Evolutionary conservation across 2,329 filamentous ascomycete genomes (phyloP), one percentile per base, ranked within the genome.

Genomic region (Karstenula rhodostoma): DNA sequence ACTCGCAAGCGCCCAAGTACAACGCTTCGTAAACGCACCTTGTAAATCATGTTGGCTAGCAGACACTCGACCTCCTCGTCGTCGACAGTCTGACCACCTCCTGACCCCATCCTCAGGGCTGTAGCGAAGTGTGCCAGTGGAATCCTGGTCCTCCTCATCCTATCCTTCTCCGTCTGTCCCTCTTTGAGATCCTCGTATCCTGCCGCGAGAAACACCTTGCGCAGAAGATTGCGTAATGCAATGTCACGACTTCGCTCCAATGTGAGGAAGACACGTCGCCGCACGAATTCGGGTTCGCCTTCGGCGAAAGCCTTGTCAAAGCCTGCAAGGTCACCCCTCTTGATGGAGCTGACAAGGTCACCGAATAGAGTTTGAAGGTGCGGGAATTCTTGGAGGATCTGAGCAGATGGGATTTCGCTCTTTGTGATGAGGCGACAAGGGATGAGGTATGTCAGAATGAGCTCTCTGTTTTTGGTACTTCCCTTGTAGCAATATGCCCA

Each of bases 1-100:
- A 17, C 27, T 53, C 48, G 52, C 57, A 58, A 55, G 54, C 35
- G 22, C 25, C 12, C 32, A 43, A 44, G 52, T 46, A 32, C 7
- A n/a, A 44, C 2, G 17, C 23, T 5, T 22, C 55, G 25, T 47
- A 25, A 19, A 79, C 82, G 62, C 79, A 96, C 94, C 88, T 98
- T 99, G 83, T 98, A 99, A 63, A 99, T 97, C 86, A 97, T 92
- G 76, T 97, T 98, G 29, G 95, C 93, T 72, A 99, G 76, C 70
- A 97, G 81, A 77, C 95, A 99, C 78, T 99, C 96, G 4, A 98
- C 94, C 78, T 99, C 95, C 74, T 99, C 96, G 33, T 86, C 85
- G 69, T 97, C 95, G 35, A 96, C 83, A 35, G 83, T 80, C 73
- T 91, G 79, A 71, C 82, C 78, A 63, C 79, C 73, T 66, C 80